Evolutionary conservation across 192 early-diverging fungal genomes (phyloP).

Genomic region (Rhizoclosmatium sp.): DNA sequence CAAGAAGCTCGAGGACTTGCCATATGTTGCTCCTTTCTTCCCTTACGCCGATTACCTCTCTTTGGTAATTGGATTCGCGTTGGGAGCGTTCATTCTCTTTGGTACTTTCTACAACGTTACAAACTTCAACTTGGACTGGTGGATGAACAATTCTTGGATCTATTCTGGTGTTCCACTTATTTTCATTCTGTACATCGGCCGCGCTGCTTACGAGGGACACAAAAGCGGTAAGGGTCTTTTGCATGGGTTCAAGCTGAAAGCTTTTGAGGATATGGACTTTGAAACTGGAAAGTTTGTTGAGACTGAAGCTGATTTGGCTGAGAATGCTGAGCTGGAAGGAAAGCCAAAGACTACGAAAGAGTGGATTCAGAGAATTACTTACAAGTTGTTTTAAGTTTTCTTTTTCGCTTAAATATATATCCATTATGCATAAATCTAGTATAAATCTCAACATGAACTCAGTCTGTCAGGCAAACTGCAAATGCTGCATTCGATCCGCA

Average conservation of each 20-base stretch:
- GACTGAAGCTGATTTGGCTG: background rate
- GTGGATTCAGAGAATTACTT: too few species aligned
- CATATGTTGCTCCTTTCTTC: slow-evolving; percentile 21
- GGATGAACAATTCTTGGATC: slow-evolving; percentile 20
- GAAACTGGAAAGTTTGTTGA: slow-evolving; percentile 22
- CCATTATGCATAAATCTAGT: too few species aligned
- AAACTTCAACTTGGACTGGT: slow-evolving; percentile 19
- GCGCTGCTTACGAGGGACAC: background rate
- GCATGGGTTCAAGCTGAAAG: background rate
- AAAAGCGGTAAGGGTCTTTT: background rate
- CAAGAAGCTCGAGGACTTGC: background rate
- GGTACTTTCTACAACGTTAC: slow-evolving; percentile 6
- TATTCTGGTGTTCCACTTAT: slow-evolving; percentile 28
- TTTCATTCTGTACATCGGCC: slow-evolving; percentile 17
- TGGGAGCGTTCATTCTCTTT: slow-evolving; percentile 12
- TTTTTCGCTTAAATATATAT: too few species aligned
- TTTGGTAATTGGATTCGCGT: slow-evolving; percentile 18
- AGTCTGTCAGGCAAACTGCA: too few species aligned
- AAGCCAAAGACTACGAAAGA: too few species aligned
- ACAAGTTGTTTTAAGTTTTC: too few species aligned
- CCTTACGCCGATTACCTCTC: slow-evolving; percentile 21
- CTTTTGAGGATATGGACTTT: slow-evolving; percentile 26
- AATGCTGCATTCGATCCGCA: too few species aligned
- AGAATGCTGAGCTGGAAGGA: too few species aligned
- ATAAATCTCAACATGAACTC: too few species aligned